Evolutionary conservation across 2,329 filamentous ascomycete genomes (phyloP), one percentile per base, ranked within the genome.

Genomic region (Colletotrichum tropicicola): DNA sequence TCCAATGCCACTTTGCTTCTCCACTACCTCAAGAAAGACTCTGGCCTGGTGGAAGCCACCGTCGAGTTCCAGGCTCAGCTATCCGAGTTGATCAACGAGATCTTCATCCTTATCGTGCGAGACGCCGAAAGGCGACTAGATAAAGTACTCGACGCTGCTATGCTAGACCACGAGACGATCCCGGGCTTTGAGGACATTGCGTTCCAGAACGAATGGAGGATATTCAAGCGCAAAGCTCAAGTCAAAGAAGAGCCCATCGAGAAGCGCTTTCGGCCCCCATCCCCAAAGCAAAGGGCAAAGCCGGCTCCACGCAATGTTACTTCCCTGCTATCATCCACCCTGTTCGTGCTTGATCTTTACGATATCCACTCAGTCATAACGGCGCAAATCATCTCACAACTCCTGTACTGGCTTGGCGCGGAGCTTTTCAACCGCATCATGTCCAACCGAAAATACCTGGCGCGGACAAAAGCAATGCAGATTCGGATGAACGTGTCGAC

Each of bases 361-460:
- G 96, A 99, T 72, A 94, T 99, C 21, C 96, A 99, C 79, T 98
- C 96, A 0, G 94, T 99, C 69, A 98, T 99, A 73, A 94, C 89
- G 15, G 87, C 94, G 2, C 96, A 99, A 75, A 93, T 98, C 62
- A 82, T 98, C 25, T 92, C 94, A 4, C 96, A 99, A 74, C 85
- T 99, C 2, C 85, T 98, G 45, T 99, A 98, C 80, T 99, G 96
- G 96, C 86, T 99, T 15, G 92, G 94, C 6, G 93, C 95, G 0
- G 96, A 99, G 78, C 87, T 98, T 8, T 99, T 99, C 82, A 99
- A 99, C 77, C 91, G 95, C 63, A 92, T 99, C 77, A 97, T 99
- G 92, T 95, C 92, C 28, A 98, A 97, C 73, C 89, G 93, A 69
- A 94, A 95, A 75, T 99, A 98, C 73, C 85, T 99, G 9, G 95